phyloP scores from a whole-genome alignment of 78 protist species.

The Cavenderia fasciculata region DNA sequence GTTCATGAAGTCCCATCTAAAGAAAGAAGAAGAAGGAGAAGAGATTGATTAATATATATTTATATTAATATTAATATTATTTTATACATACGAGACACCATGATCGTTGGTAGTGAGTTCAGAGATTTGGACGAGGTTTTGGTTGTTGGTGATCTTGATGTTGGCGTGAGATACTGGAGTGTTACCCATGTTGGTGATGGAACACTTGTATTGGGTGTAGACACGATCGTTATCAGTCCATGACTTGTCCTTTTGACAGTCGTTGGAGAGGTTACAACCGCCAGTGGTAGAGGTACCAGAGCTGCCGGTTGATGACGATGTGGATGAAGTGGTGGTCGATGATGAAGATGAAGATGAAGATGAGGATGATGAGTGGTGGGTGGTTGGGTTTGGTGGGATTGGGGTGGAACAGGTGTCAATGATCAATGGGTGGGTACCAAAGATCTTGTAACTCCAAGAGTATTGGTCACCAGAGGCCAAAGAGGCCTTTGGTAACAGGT shows the following conservation, averaged over 20 bases:
- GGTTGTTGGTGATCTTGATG: conserved; percentile 1
- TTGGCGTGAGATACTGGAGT: conserved; percentile 5
- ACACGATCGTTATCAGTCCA: neutral
- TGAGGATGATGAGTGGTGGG: neutral
- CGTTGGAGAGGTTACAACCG: conserved; percentile 11
- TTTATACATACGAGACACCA: conserved; percentile 28
- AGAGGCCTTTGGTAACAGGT: neutral
- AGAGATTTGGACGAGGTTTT: neutral
- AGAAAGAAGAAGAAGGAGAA: too few species aligned
- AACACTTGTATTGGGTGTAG: conserved; percentile 17
- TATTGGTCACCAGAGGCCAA: neutral
- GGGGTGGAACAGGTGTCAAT: neutral
- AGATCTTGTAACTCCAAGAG: conserved; percentile 20
- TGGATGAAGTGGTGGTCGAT: neutral
- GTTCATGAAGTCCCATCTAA: conserved; percentile 1
- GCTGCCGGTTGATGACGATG: too few species aligned
- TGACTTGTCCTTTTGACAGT: neutral
- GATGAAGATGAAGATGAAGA: neutral
- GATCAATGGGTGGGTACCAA: conserved; percentile 3
- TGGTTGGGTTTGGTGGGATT: neutral
- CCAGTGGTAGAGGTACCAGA: too few species aligned
- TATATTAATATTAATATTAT: too few species aligned
- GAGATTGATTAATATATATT: too few species aligned
- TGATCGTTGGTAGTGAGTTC: conserved; percentile 19
- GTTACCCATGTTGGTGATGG: conserved; percentile 10